Evolutionary conservation across 345 rosid species (phyloP), one percentile per base, ranked within the genome.

Genomic region (Euphorbia pulcherrima): DNA sequence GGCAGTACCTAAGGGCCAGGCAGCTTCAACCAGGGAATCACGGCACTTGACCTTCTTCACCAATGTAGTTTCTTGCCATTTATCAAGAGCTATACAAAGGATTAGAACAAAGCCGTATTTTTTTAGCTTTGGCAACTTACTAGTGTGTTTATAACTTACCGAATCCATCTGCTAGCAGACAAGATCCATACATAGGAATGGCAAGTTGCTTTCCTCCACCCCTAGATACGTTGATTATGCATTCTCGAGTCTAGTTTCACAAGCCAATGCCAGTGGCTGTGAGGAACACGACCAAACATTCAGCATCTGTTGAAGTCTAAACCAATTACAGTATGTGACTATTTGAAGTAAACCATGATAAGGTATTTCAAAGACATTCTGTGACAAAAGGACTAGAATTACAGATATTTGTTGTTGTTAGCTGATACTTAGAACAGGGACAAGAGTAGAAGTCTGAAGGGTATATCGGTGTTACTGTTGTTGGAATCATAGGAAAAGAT

Each of bases 1-100:
- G 72, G 97, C 99, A 46, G 97, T 94, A 77, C 97, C 99, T 10
- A 94, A 75, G 18, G 99, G 99, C 99, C 99, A 94, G 14, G 97
- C 96, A 37, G 97, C 97, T 82, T 91, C 97, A 21, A 91, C 97
- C 0, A 80, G 82, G 54, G 84, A 67, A 52, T 82, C 75, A 6
- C 84, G 81, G 54, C 89, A 94, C 72, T 84, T 72, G 41, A 94
- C 84, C 75, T 94, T 70, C 86, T 94, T 94, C 67, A 88, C 95
- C 77, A 94, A 75, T 29, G 92, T 94, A 63, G 91, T 87, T 60
- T 87, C 74, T 77, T 91, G 97, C 79, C 86, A 72, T 37, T 90
- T 83, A 79, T 86, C 88, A 62, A 94, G 73, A 50, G 86, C 99
- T 94, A 75, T 28, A n/a, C n/a, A n/a, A n/a, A 28, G 10, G 7